Evolutionary conservation across 495 filamentous ascomycete genomes (phyloP).

Genomic region (Penicillium dipodomyicola): DNA sequence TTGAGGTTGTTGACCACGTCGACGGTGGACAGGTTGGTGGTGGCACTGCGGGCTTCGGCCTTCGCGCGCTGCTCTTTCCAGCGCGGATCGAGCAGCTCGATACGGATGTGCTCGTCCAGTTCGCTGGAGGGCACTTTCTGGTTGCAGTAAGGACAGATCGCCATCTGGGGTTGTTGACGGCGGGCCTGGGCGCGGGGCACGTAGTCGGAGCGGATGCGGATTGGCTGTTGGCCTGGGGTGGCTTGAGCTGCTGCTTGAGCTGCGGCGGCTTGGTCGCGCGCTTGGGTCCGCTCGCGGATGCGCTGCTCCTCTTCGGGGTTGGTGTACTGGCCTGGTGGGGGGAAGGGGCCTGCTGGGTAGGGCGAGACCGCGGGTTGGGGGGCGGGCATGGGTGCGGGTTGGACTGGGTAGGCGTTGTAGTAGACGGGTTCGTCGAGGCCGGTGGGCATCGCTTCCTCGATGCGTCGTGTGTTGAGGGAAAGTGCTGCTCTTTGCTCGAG

Average conservation of each 20-base stretch:
- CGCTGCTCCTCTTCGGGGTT: constrained; percentile 66
- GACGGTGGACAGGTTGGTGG: constrained; percentile 80
- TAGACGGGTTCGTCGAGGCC: constrained; percentile 62
- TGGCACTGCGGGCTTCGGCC: constrained; percentile 75
- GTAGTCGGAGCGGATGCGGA: constrained; percentile 93
- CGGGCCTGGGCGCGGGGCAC: constrained; percentile 78
- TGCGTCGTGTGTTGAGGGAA: constrained; percentile 78
- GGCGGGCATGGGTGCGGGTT: constrained; percentile 27
- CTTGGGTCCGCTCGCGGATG: constrained; percentile 66
- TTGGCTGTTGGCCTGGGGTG: constrained; percentile 59
- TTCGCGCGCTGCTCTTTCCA: constrained; percentile 97
- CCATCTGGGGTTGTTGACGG: constrained; percentile 60
- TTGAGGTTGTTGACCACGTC: constrained; percentile 95
- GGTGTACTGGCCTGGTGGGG: constrained; percentile 34
- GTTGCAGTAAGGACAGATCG: constrained; percentile 90
- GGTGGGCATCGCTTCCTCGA: constrained; percentile 93
- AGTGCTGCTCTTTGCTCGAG: constrained; percentile 91
- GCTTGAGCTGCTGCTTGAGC: constrained; percentile 75
- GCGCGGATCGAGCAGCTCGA: constrained; percentile 89
- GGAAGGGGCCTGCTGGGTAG: constrained; percentile 37
- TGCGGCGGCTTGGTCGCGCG: constrained; percentile 67
- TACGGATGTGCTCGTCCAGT: constrained; percentile 90
- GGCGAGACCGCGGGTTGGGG: constrained; percentile 32
- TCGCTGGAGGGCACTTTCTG: constrained; percentile 84
- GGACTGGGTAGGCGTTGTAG: constrained; percentile 50